Conservation (phyloP, 2,329 filamentous ascomycete species). For the Colletotrichum musicola region DNA sequence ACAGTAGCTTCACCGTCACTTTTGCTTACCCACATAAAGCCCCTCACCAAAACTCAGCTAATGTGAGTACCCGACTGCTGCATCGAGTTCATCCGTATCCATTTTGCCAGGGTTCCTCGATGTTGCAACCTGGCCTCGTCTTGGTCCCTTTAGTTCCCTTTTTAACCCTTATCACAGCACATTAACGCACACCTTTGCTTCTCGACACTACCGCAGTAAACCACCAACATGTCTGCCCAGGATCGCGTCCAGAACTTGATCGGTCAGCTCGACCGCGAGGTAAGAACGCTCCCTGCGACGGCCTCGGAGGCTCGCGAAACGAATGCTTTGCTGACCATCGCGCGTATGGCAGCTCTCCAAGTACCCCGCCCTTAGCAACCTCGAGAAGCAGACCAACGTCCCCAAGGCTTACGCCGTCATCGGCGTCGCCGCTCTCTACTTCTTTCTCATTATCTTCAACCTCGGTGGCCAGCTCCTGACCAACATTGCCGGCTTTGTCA, state of each 20-base stretch:
- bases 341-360: constrained; percentile 76
- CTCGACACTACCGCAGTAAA: constrained; percentile 36
- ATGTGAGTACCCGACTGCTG: constrained; percentile 25
- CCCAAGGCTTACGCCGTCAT: constrained; percentile 89
- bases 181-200: constrained; percentile 39
- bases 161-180: constrained; percentile 37
- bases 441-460: constrained; percentile 94
- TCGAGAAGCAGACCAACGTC: constrained; percentile 85
- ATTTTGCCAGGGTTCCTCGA: neutral
- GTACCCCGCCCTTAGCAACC: constrained; percentile 85
- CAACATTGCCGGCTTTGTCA: constrained; percentile 85
- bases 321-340: constrained; percentile 15
- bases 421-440: constrained; percentile 82
- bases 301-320: neutral
- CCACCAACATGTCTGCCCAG: constrained; percentile 76
- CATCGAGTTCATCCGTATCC: constrained; percentile 5
- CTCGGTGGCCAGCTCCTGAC: constrained; percentile 89
- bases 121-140: constrained; percentile 37
- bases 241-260: constrained; percentile 83
- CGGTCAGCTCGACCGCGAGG: constrained; percentile 85
- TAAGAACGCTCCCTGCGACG: constrained; percentile 50
- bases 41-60: neutral
- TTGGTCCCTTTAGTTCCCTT: neutral
- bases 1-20: constrained; percentile 25
- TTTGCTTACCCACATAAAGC: constrained; percentile 13